These are phyloP conservation scores for Candida sojae DNA, from an alignment of 1,139 yeast genomes.

Conservation along the genomic window DNA sequence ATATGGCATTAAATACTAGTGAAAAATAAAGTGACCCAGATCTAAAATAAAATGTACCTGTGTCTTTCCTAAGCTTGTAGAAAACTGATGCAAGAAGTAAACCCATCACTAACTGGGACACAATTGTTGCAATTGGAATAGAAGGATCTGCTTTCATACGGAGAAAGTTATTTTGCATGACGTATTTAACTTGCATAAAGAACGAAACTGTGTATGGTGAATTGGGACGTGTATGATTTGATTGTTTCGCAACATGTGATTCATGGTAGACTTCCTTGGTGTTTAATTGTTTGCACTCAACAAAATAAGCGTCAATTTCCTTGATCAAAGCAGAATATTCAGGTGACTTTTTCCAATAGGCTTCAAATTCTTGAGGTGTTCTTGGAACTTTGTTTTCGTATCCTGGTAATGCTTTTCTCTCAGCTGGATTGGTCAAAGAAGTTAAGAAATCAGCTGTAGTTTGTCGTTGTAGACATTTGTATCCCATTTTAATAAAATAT, in stretches of 20 bases:
- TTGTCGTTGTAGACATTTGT: slow-evolving; percentile 68
- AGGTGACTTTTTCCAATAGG: slow-evolving; percentile 24
- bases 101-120: slow-evolving; percentile 33
- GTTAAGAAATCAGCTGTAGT: slow-evolving; percentile 84
- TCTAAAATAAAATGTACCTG: slow-evolving; percentile 48
- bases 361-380: slow-evolving; percentile 25
- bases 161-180: slow-evolving; percentile 27
- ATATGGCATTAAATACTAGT: slow-evolving; percentile 55
- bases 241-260: slow-evolving; percentile 32
- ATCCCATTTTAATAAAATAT: slow-evolving; percentile 51
- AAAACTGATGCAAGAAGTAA: slow-evolving; percentile 50
- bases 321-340: slow-evolving; percentile 17
- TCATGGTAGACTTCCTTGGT: slow-evolving; percentile 17
- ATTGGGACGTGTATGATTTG: slow-evolving; percentile 22
- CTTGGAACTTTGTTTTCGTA: slow-evolving; percentile 29
- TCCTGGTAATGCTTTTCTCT: slow-evolving; percentile 56
- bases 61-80: slow-evolving; percentile 47
- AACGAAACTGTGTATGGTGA: slow-evolving; percentile 39
- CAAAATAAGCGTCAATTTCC: slow-evolving; percentile 20
- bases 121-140: slow-evolving; percentile 24
- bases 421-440: slow-evolving; percentile 69
- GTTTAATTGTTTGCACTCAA: slow-evolving; percentile 9
- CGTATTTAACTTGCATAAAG: slow-evolving; percentile 33
- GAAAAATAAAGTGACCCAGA: slow-evolving; percentile 33
- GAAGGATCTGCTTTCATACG: slow-evolving; percentile 33